These are phyloP conservation scores for Moricandia moricandioides DNA, from an alignment of 345 rosid genomes.

Conservation along the genomic window DNA sequence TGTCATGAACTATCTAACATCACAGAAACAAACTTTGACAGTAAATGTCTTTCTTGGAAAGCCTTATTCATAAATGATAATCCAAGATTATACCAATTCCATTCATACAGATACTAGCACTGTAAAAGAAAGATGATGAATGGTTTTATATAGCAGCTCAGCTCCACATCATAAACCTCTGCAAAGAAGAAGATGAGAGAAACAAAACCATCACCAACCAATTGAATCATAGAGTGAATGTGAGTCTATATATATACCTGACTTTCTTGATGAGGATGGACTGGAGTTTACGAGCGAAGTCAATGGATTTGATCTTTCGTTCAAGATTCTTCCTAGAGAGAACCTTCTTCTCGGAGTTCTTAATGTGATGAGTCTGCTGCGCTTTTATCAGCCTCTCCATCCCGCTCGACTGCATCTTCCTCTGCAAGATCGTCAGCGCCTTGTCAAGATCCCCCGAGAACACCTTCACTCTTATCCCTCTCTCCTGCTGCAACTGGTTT, in stretches of 20 bases:
- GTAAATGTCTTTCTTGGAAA: background rate
- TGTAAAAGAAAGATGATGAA: conserved; percentile 14
- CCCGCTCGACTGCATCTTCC: conserved; percentile 82
- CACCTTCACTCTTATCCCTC: conserved; percentile 88
- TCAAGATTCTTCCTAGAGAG: conserved; percentile 74
- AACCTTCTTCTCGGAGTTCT: conserved; percentile 92
- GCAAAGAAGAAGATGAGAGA: background rate
- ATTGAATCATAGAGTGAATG: no score
- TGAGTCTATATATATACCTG: no score
- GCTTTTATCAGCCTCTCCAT: conserved; percentile 79
- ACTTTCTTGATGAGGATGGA: conserved; percentile 70
- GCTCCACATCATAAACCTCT: conserved; percentile 24
- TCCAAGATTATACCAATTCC: conserved; percentile 12
- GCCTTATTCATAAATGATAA: background rate
- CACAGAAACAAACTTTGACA: no score
- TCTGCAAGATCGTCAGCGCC: conserved; percentile 66
- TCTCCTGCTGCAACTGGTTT: conserved; percentile 50
- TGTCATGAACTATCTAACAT: no score
- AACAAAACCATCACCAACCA: background rate
- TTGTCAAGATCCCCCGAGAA: conserved; percentile 58
- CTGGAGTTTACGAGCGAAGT: conserved; percentile 73
- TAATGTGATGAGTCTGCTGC: conserved; percentile 55
- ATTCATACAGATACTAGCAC: conserved; percentile 7
- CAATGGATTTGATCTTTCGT: conserved; percentile 64
- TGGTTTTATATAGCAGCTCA: no score